Evolutionary conservation across 169 alveolate genomes (phyloP).

Genomic region (Pseudocohnilembus persalinus): DNA sequence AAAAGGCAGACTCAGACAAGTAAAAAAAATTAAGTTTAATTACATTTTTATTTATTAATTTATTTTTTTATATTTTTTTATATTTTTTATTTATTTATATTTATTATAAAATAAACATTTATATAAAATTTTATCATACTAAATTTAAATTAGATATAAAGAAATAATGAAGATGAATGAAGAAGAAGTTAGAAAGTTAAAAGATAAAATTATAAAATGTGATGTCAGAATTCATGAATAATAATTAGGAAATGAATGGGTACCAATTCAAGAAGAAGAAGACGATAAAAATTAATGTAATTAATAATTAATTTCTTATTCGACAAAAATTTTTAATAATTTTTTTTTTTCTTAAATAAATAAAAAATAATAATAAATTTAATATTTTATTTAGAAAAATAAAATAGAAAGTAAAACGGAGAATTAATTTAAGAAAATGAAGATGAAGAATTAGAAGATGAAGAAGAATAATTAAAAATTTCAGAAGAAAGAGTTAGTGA

Average conservation of each 20-base stretch:
- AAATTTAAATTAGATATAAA: slow-evolving; percentile 42
- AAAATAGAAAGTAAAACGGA: not conserved
- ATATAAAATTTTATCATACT: not conserved
- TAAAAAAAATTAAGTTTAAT: not conserved
- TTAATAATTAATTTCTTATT: no score
- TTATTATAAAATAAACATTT: not conserved
- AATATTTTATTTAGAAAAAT: not conserved
- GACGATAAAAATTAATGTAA: slow-evolving; percentile 31
- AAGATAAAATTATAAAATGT: slow-evolving; percentile 61
- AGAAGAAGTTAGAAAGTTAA: slow-evolving; percentile 59
- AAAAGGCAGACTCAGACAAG: slow-evolving; percentile 60
- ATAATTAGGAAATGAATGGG: slow-evolving; percentile 70
- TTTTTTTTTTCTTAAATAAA: no score
- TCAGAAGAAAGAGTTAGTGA: slow-evolving; percentile 52
- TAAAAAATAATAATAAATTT: not conserved
- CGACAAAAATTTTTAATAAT: no score
- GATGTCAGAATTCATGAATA: slow-evolving; percentile 65
- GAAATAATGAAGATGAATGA: slow-evolving; percentile 73
- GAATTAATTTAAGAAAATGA: not conserved
- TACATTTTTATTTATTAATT: no score
- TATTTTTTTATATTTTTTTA: no score
- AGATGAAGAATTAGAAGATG: slow-evolving; percentile 24
- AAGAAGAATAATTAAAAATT: slow-evolving; percentile 39
- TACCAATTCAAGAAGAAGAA: slow-evolving; percentile 56
- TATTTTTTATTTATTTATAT: no score